Evolutionary conservation across 176 grass and related monocot genomes (phyloP).

Genomic region (Alopecurus myosuroides): DNA sequence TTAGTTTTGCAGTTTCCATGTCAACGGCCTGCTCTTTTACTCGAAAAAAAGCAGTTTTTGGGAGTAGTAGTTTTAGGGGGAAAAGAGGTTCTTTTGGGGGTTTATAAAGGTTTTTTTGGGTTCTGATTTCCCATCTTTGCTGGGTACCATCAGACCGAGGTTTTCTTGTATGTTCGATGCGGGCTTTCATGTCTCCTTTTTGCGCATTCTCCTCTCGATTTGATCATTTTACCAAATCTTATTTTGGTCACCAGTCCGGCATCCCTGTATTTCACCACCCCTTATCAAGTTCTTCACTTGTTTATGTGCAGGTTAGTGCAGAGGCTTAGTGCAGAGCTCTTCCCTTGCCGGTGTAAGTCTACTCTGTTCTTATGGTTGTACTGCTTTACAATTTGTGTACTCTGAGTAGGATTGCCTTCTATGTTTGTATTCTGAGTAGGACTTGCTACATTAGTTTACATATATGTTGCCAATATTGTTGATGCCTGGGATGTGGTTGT

Average conservation of each 20-base stretch:
- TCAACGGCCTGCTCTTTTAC: background rate
- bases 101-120: background rate
- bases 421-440: background rate
- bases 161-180: too few species aligned
- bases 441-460: background rate
- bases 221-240: background rate
- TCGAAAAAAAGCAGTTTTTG: background rate
- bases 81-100: background rate
- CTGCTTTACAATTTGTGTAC: background rate
- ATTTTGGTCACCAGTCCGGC: too few species aligned
- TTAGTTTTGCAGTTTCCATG: background rate
- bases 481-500: background rate
- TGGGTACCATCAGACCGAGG: background rate
- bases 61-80: background rate
- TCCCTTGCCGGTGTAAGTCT: background rate
- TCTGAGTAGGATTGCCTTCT: background rate
- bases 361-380: background rate
- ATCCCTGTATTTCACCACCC: background rate
- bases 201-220: too few species aligned
- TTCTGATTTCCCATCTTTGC: background rate
- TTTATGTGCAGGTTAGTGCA: background rate
- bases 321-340: background rate
- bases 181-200: background rate
- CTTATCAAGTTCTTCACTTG: background rate
- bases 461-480: background rate